Evolutionary conservation across 2,329 filamentous ascomycete genomes (phyloP).

Genomic region (Trichoderma endophyticum): DNA sequence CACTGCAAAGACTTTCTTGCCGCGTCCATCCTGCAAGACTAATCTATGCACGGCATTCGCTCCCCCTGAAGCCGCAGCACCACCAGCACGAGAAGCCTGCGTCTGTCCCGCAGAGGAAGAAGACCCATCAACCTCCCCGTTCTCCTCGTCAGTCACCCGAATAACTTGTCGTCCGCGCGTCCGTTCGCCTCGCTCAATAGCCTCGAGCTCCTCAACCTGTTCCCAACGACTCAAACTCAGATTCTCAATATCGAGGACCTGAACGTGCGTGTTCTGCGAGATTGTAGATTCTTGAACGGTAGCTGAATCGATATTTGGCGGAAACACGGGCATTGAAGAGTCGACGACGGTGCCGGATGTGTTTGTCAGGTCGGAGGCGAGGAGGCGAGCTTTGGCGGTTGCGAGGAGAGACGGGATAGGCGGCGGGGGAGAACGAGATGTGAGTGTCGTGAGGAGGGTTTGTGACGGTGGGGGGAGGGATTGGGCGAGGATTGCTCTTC

Average conservation of each 20-base stretch:
- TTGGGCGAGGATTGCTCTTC: constrained; percentile 48
- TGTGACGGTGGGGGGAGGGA: constrained; percentile 50
- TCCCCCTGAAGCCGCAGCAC: constrained; percentile 26
- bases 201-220: constrained; percentile 79
- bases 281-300: constrained; percentile 56
- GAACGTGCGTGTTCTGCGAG: constrained; percentile 63
- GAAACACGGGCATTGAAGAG: constrained; percentile 42
- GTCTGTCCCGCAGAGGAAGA: constrained; percentile 17
- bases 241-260: constrained; percentile 85
- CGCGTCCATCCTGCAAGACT: constrained; percentile 74
- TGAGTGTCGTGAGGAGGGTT: constrained; percentile 62
- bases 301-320: constrained; percentile 52
- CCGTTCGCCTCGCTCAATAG: constrained; percentile 67
- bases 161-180: constrained; percentile 79
- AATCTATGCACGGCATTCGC: constrained; percentile 70
- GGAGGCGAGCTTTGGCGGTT: constrained; percentile 75
- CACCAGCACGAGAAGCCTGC: constrained; percentile 10
- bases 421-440: constrained; percentile 52
- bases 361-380: constrained; percentile 70
- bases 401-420: constrained; percentile 70
- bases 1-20: constrained; percentile 66
- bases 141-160: constrained; percentile 41
- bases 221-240: constrained; percentile 77
- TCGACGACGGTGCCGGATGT: constrained; percentile 39
- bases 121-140: constrained; percentile 50